Evolutionary conservation across 306 rosid species (phyloP), one percentile per base, ranked within the genome.

Genomic region (Inga leiocalycina): DNA sequence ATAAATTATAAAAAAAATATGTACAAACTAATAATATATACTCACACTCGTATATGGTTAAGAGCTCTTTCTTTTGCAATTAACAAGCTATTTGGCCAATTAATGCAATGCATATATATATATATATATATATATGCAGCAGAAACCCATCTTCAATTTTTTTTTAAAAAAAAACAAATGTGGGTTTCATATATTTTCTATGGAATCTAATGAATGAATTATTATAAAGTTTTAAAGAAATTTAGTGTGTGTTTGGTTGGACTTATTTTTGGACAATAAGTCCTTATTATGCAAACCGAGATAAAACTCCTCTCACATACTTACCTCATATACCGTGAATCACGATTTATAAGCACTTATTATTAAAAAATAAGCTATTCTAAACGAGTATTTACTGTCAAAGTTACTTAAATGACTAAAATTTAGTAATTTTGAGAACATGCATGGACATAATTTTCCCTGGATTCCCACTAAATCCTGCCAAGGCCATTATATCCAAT

Each of bases 381-480:
- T 0, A 24, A 24, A 24, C 0, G 0, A 24, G 27, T 24, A 24
- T 0, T 24, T 24, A 62, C 11, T 24, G 37, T 4, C 37, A 12
- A 27, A 4, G 37, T 62, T 11, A 22, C 12, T 59, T 59, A 27
- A 62, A 62, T 27, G 6, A 13, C 17, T 62, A 62, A 62, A 27
- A 24, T 27, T 27, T 24, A 12, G 35, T 62, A 27, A 27, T 9
- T 56, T 8, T 10, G 35, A 62, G 15, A 27, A 62, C 37, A 62
- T 62, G 35, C 35, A 62, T 62, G 35, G 17, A 62, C 17, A 62
- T 62, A 27, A 62, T 62, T 62, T 62, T 11, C 68, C 68, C 68
- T 27, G 17, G 81, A 89, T 83, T 85, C 91, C 90, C 97, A 92
- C 93, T 85, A 88, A 86, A 88, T 76, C 80, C 90, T 87, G 84